phyloP scores from a whole-genome alignment of 108 stramenopile species.

The Fragilariopsis cylindrus region DNA sequence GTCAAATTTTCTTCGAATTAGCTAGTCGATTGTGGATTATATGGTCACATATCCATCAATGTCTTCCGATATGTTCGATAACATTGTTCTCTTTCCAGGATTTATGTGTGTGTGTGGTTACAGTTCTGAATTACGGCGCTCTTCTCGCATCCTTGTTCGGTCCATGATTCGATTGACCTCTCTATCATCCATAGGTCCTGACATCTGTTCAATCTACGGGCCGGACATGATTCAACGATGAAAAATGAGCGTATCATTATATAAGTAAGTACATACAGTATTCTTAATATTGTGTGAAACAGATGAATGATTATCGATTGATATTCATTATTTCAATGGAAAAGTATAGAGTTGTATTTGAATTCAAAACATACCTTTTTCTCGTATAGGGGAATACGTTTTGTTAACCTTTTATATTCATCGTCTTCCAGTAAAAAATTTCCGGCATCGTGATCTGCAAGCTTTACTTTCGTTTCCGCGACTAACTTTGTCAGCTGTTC shows the following conservation, averaged over 20 bases:
- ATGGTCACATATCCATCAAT: too few species aligned
- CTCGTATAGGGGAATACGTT: constrained; percentile 24
- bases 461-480: constrained; percentile 17
- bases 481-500: constrained; percentile 26
- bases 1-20: too few species aligned
- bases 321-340: too few species aligned
- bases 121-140: constrained; percentile 17
- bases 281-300: too few species aligned
- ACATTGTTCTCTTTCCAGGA: too few species aligned
- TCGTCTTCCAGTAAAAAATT: constrained; percentile 20
- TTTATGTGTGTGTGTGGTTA: neutral
- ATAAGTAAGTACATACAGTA: too few species aligned
- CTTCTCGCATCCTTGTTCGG: constrained; percentile 18
- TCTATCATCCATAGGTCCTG: constrained; percentile 7
- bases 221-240: too few species aligned
- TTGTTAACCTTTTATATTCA: constrained; percentile 19
- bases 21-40: too few species aligned
- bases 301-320: too few species aligned
- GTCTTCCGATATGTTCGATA: too few species aligned
- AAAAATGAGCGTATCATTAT: too few species aligned
- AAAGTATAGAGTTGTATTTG: too few species aligned
- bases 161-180: constrained; percentile 23
- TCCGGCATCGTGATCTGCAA: constrained; percentile 26
- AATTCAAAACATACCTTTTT: constrained; percentile 6
- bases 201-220: constrained; percentile 4